phyloP scores from a whole-genome alignment of 345 rosid genomes.

The Ceriops decandra region DNA sequence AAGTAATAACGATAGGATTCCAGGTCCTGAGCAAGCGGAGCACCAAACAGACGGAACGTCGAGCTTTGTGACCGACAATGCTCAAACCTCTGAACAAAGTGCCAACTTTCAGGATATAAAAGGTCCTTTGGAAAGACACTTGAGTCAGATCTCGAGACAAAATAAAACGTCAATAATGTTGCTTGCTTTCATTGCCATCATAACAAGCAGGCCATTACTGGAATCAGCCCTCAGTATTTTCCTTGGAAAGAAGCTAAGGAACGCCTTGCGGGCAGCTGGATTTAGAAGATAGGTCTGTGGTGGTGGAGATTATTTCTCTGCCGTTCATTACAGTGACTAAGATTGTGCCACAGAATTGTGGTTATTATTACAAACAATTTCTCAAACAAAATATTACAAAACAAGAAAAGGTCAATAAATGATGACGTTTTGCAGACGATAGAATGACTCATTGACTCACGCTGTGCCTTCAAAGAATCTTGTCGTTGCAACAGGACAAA shows the following conservation, averaged over 20 bases:
- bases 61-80: background rate
- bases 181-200: conserved; percentile 54
- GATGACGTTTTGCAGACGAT: too few species aligned
- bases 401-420: too few species aligned
- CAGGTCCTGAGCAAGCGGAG: conserved; percentile 23
- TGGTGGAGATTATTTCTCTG: background rate
- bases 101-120: conserved; percentile 18
- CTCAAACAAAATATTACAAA: too few species aligned
- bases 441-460: too few species aligned
- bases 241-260: conserved; percentile 45
- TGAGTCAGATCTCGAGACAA: conserved; percentile 36
- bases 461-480: too few species aligned
- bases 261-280: conserved; percentile 13
- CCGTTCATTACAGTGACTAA: background rate
- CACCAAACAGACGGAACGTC: conserved; percentile 21
- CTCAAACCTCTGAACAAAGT: conserved; percentile 21
- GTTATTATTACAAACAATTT: too few species aligned
- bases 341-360: too few species aligned
- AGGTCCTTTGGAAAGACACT: conserved; percentile 34
- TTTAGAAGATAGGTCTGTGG: conserved; percentile 16
- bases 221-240: conserved; percentile 42
- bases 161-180: conserved; percentile 46
- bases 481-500: too few species aligned
- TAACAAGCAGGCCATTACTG: conserved; percentile 59
- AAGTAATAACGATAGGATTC: conserved; percentile 6